Base-by-base conservation (phyloP, 352 stramenopile genomes). In the Aphanomyces astaci region DNA sequence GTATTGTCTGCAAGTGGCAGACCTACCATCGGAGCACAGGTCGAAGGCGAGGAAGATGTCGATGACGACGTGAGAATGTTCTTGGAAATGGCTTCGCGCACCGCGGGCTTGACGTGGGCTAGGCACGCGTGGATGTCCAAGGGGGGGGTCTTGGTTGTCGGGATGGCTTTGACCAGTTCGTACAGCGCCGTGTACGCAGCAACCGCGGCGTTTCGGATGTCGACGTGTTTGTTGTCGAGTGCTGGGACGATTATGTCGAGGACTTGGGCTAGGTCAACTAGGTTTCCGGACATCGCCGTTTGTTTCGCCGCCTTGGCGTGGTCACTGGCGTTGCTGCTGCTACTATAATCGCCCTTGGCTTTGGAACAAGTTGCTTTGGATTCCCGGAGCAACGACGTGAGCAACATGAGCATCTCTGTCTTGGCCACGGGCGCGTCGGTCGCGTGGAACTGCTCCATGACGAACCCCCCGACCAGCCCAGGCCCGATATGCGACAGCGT, bases 171-270 rank as follows among this genome's bases (percentile, higher is more conserved):
- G 2, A 79, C 87, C 30, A 80, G 75, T 63, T 93, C 82, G 60
- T 90, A 93, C 11, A 93, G 86, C 0, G 76, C 78, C 0, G 75
- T 73, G 57, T 92, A 93, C 5, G 79, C 82, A 0, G 78, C 72
- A 17, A 90, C 86, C 0, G 85, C 85, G 0, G 75, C 83, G 32
- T 85, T 93, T 1, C 83, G 80, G 1, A 93, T 79, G 27, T 93
- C 85, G 3, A 93, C 83, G 59, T 93, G 85, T 36, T 93, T 93
- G 76, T 90, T 91, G 31, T 90, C 85, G 25, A 93, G 76, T 1
- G 80, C 81, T 0, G 76, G 75, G 0, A 74, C 66, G 19, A 92
- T 77, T 13, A 89, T 64, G 2, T 59, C 31, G 17, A 90, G 55
- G 24, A 93, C 80, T 19, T 78, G 9, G 5, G 25, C 19, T 40